phyloP scores from a whole-genome alignment of 2,329 filamentous ascomycete genomes.

The Nannizzia gypsea region DNA sequence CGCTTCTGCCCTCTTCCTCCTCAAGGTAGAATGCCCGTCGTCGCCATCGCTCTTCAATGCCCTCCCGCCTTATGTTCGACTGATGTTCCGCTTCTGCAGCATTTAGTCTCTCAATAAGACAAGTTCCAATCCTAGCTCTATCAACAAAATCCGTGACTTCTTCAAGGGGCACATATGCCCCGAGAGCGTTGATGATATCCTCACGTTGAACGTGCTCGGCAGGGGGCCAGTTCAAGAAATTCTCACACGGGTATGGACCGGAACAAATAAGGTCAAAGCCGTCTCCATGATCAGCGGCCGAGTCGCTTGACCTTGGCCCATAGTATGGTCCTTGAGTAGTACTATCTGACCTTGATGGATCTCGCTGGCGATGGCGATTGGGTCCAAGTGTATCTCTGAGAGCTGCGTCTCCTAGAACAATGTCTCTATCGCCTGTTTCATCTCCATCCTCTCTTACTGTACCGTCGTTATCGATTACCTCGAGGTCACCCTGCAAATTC shows the following conservation, averaged over 20 bases:
- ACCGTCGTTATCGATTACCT: slow-evolving; percentile 49
- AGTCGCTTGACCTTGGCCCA: slow-evolving; percentile 1
- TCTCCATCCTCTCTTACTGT: slow-evolving; percentile 49
- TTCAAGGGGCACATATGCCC: slow-evolving; percentile 30
- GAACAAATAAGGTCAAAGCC: background rate
- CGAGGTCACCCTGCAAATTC: slow-evolving; percentile 51
- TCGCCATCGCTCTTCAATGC: slow-evolving; percentile 60
- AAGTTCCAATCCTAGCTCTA: slow-evolving; percentile 29
- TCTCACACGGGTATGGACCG: slow-evolving; percentile 19
- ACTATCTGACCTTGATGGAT: slow-evolving; percentile 11
- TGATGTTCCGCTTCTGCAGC: slow-evolving; percentile 26
- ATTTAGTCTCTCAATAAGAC: slow-evolving; percentile 27
- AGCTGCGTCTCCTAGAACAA: slow-evolving; percentile 44
- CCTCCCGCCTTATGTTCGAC: slow-evolving; percentile 26
- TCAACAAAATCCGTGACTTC: slow-evolving; percentile 34
- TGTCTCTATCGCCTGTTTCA: slow-evolving; percentile 50
- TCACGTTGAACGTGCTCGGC: slow-evolving; percentile 28
- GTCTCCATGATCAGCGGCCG: slow-evolving; percentile 7
- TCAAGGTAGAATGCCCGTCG: slow-evolving; percentile 71
- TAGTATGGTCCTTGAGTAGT: background rate
- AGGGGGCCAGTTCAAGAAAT: slow-evolving; percentile 29
- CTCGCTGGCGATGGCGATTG: slow-evolving; percentile 13
- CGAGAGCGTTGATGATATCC: slow-evolving; percentile 34
- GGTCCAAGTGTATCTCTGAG: slow-evolving; percentile 27
- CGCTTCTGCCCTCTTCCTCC: slow-evolving; percentile 64